Percentiles rank a stretch among this genome's conserved stretches.
These are phyloP conservation scores for Colletotrichum orbiculare DNA, from an alignment of 2,329 filamentous ascomycete genomes.

Conservation along the genomic window DNA sequence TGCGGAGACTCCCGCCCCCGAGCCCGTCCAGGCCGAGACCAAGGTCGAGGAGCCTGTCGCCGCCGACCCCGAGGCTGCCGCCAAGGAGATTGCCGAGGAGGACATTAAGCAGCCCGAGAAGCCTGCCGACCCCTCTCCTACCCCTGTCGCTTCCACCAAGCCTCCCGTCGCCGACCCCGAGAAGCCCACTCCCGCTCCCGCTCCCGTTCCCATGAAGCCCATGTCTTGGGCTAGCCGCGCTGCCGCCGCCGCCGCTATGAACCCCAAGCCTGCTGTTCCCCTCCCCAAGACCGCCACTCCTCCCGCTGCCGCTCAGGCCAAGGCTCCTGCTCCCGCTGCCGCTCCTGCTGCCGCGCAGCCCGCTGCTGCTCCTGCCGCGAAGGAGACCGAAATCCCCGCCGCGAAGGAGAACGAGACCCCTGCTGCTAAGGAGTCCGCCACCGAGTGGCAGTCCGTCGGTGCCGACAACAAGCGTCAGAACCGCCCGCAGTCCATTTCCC, in stretches of 20 bases:
- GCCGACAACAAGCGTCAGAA: conserved; percentile 87
- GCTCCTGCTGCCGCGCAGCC: conserved; percentile 55
- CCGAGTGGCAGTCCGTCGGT: conserved; percentile 90
- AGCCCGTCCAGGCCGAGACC: conserved; percentile 48
- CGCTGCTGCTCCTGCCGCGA: conserved; percentile 53
- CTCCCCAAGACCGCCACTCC: conserved; percentile 68
- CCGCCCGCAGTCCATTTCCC: conserved; percentile 74
- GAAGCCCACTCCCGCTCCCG: conserved; percentile 60
- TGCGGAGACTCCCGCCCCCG: conserved; percentile 46
- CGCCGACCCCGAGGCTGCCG: conserved; percentile 61
- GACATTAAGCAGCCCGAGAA: conserved; percentile 69
- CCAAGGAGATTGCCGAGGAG: conserved; percentile 65
- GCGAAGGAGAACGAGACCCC: conserved; percentile 49
- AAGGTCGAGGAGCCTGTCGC: conserved; percentile 42
- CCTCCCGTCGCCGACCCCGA: conserved; percentile 56
- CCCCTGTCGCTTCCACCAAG: conserved; percentile 57
- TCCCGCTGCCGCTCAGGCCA: conserved; percentile 61
- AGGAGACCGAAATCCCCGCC: conserved; percentile 49
- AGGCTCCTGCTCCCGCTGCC: conserved; percentile 61
- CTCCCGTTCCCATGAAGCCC: conserved; percentile 65
- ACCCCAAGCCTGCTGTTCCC: conserved; percentile 63
- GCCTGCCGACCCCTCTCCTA: conserved; percentile 72
- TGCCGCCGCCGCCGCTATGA: conserved; percentile 61
- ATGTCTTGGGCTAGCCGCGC: conserved; percentile 81
- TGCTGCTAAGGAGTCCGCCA: conserved; percentile 61